A percentile compares a stretch with the other conserved stretches of the same genome.
Conservation (phyloP, 768 basidiomycete species). For the Xanthoconium purpureum region DNA sequence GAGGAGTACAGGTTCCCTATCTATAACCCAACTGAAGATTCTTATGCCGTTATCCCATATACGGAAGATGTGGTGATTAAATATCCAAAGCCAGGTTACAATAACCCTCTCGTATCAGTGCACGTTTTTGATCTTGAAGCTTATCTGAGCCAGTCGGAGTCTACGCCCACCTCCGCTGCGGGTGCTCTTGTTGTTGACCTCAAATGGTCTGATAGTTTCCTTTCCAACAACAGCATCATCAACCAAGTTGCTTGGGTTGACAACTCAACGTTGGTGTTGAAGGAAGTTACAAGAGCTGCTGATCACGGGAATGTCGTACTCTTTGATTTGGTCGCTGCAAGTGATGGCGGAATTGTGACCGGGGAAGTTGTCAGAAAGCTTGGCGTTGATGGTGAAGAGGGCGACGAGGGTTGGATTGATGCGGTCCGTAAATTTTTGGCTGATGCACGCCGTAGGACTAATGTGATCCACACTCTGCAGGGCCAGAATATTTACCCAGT, state of each 20-base stretch:
- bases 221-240: conserved; percentile 64
- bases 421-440: conserved; percentile 47
- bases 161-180: conserved; percentile 29
- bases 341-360: conserved; percentile 27
- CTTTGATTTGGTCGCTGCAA: conserved; percentile 52
- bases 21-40: conserved; percentile 81
- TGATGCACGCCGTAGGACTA: conserved; percentile 5
- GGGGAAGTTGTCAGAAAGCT: conserved; percentile 70
- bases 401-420: conserved; percentile 95
- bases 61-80: conserved; percentile 58
- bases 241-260: conserved; percentile 88
- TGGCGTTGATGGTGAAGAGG: conserved; percentile 81
- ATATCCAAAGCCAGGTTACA: conserved; percentile 89
- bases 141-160: conserved; percentile 41
- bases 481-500: conserved; percentile 62
- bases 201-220: conserved; percentile 62
- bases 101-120: conserved; percentile 81
- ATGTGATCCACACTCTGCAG: conserved; percentile 36
- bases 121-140: conserved; percentile 76
- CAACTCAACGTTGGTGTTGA: conserved; percentile 67
- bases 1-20: conserved; percentile 85
- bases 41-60: conserved; percentile 74
- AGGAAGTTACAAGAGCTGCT: conserved; percentile 84
- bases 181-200: conserved; percentile 49
- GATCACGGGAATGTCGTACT: conserved; percentile 75